Conservation (phyloP, 768 basidiomycete genomes). For the Sutorius australiensis region DNA sequence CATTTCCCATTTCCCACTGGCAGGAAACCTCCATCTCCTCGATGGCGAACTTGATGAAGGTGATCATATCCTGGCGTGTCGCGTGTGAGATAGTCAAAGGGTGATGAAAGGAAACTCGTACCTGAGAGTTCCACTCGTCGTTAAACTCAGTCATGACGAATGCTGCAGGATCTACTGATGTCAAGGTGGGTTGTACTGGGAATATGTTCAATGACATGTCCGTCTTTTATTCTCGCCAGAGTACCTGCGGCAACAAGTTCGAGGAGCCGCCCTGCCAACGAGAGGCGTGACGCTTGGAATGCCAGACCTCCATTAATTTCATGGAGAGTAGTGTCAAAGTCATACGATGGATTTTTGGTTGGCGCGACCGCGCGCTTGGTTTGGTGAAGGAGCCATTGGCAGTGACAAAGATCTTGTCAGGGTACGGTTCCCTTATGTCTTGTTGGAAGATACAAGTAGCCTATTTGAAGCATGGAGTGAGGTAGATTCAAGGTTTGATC, state of each 20-base stretch:
- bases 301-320: not conserved
- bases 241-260: not conserved
- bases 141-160: not conserved
- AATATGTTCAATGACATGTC: not conserved
- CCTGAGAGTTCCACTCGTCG: not conserved
- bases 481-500: not conserved
- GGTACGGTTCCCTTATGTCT: not conserved
- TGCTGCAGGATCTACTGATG: not conserved
- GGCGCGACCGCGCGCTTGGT: not conserved
- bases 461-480: not conserved
- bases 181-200: not conserved
- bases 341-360: not conserved
- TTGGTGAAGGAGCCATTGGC: constrained; percentile 1
- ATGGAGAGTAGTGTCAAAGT: not conserved
- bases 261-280: not conserved
- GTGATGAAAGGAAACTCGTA: not conserved
- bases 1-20: not conserved
- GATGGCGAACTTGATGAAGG: not conserved
- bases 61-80: not conserved
- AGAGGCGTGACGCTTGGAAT: not conserved
- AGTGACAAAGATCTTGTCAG: not conserved
- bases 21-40: constrained; percentile 1
- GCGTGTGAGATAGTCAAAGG: not conserved
- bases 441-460: not conserved
- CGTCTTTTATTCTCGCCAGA: constrained; percentile 1